Base-by-base conservation (phyloP, 129 eudicot genomes). In the Cynara cardunculus region DNA sequence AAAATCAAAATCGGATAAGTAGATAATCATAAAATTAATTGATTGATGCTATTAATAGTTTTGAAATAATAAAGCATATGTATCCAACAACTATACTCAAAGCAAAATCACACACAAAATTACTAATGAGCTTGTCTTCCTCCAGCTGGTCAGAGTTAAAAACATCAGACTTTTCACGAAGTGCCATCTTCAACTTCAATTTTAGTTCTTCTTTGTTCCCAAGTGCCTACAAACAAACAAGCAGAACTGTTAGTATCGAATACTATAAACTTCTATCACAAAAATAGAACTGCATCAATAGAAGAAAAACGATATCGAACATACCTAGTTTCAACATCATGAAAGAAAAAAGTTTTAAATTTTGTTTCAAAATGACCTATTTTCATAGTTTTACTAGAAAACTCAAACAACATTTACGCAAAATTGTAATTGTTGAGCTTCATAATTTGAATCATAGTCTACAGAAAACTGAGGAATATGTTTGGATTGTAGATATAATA, bases 121-220 rank as follows among this genome's bases (percentile, higher is more conserved):
- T 34, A 61, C 37, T 35, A 41, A 39, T 71, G 83, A 94, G 97
- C 97, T 90, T 92, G 92, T 95, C 99, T 85, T 90, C 97, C 88
- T 89, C 93, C 10, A 81, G 82, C 30, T 85, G 83, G 53, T 85
- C 93, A 25, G 85, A 78, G 86, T 84, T 92, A 53, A 92, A 95
- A 66, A 69, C 89, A 85, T 95, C 99, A 64, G 93, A 86, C 76
- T 92, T 95, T 69, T 92, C 94, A 80, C 94, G 93, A 64, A 95
- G 92, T 72, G 80, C 77, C 84, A 81, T 88, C 88, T 88, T 95
- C 44, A 95, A 86, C 93, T 80, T 95, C 49, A 41, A 53, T 83
- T 90, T 95, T 81, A 95, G 19, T 46, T 95, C 99, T 82, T 95
- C 97, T 83, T 90, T 92, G 87, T 95, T 95, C 27, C 92, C 97